These are phyloP conservation scores for Sugiyamaella paludigena DNA, from an alignment of 1,139 yeast genomes.

Conservation along the genomic window DNA sequence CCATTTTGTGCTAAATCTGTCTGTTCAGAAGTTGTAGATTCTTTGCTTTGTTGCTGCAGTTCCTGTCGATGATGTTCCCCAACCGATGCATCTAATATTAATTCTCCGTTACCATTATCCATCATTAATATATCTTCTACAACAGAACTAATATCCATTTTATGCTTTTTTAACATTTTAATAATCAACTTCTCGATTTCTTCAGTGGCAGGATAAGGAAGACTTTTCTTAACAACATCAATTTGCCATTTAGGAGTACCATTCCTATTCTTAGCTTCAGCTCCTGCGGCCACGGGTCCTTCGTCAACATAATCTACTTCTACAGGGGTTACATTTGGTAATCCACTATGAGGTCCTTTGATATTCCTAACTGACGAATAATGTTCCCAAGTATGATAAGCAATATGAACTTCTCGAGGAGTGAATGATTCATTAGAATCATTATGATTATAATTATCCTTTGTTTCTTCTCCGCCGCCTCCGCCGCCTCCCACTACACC, in stretches of 20 bases:
- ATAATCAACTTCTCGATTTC: slow-evolving; percentile 21
- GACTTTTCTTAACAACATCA: slow-evolving; percentile 31
- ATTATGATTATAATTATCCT: too few relatives aligned
- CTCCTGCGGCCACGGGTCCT: slow-evolving; percentile 3
- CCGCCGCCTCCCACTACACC: background rate
- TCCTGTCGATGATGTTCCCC: background rate
- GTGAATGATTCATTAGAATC: background rate
- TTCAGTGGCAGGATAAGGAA: slow-evolving; percentile 23
- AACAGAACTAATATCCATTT: slow-evolving; percentile 26
- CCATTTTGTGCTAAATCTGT: background rate
- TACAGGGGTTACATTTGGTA: slow-evolving; percentile 33
- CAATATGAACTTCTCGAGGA: slow-evolving; percentile 36
- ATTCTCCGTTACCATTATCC: slow-evolving; percentile 16
- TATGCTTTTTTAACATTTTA: slow-evolving; percentile 21
- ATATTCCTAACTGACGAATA: slow-evolving; percentile 42
- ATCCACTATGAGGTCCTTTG: slow-evolving; percentile 41
- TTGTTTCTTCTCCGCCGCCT: too few relatives aligned
- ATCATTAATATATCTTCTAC: slow-evolving; percentile 27
- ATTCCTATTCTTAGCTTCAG: slow-evolving; percentile 4
- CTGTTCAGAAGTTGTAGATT: background rate
- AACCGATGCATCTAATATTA: background rate
- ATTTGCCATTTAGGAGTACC: slow-evolving; percentile 32
- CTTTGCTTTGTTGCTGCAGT: background rate
- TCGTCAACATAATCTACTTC: slow-evolving; percentile 15
- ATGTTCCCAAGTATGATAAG: slow-evolving; percentile 46